These are phyloP conservation scores for Boletus rubroflammeus DNA, from an alignment of 768 basidiomycete genomes.

Conservation along the genomic window DNA sequence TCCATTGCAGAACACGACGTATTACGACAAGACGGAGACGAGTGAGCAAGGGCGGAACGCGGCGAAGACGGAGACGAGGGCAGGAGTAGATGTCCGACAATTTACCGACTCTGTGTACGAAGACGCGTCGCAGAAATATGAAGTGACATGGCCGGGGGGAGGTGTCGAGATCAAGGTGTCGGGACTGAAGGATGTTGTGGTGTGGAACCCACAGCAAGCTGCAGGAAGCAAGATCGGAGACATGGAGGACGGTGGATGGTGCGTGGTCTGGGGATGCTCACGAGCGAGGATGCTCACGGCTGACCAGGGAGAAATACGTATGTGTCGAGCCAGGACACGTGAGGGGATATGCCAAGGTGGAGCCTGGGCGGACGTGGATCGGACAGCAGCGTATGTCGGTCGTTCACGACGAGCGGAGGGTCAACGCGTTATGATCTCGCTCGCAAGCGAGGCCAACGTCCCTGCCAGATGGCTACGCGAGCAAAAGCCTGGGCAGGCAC, in stretches of 20 bases:
- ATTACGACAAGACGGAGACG: slow-evolving; percentile 78
- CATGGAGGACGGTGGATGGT: slow-evolving; percentile 91
- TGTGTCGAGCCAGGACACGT: slow-evolving; percentile 93
- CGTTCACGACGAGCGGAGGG: slow-evolving; percentile 28
- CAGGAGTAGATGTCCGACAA: slow-evolving; percentile 59
- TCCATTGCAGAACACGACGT: slow-evolving; percentile 61
- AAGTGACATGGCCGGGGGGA: slow-evolving; percentile 57
- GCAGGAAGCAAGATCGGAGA: slow-evolving; percentile 74
- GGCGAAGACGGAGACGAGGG: slow-evolving; percentile 56
- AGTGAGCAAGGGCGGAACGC: slow-evolving; percentile 45
- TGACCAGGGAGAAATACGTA: slow-evolving; percentile 69
- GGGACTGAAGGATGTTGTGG: slow-evolving; percentile 76
- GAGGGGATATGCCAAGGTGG: slow-evolving; percentile 61
- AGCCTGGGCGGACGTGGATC: slow-evolving; percentile 66
- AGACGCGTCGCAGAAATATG: slow-evolving; percentile 51
- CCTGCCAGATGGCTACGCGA: no score
- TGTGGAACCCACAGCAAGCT: slow-evolving; percentile 88
- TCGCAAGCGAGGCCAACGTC: not conserved
- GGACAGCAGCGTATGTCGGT: slow-evolving; percentile 70
- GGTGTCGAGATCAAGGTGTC: slow-evolving; percentile 48
- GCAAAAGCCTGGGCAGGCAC: no score
- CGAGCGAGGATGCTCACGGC: not conserved
- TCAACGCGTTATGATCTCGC: not conserved
- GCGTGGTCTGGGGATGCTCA: slow-evolving; percentile 22
- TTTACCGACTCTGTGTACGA: slow-evolving; percentile 80